Percentiles rank a stretch among this genome's conserved stretches.
Evolutionary conservation across 108 stramenopile species (phyloP).

Genomic region (Cyclotella sp.): DNA sequence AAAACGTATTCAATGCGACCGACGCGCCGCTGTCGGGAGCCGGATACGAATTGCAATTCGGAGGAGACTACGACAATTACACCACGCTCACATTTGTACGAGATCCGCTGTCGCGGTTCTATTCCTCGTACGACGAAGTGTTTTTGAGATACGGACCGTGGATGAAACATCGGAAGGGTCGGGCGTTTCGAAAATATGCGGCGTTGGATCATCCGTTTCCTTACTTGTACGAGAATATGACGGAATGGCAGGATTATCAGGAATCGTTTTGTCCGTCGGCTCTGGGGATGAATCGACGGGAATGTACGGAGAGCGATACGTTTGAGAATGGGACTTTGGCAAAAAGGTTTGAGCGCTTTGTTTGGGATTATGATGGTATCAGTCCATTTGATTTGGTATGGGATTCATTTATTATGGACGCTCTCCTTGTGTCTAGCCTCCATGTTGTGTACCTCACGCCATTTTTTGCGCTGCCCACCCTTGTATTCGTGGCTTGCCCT

Average conservation of each 20-base stretch:
- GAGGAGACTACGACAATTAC: slow-evolving; percentile 21
- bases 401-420: background rate
- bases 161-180: slow-evolving; percentile 1
- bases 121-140: slow-evolving; percentile 25
- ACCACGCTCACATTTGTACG: slow-evolving; percentile 16
- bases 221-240: slow-evolving; percentile 22
- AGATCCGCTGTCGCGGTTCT: slow-evolving; percentile 20
- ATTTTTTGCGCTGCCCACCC: background rate
- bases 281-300: background rate
- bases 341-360: slow-evolving; percentile 20
- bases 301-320: slow-evolving; percentile 6
- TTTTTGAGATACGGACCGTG: slow-evolving; percentile 27
- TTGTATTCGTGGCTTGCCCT: too few species aligned
- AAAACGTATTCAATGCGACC: slow-evolving; percentile 15
- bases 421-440: background rate
- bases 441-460: background rate
- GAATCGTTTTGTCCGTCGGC: slow-evolving; percentile 12
- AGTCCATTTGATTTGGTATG: slow-evolving; percentile 29
- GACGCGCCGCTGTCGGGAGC: background rate
- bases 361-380: slow-evolving; percentile 31
- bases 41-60: background rate
- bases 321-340: slow-evolving; percentile 29
- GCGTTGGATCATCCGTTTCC: slow-evolving; percentile 13
- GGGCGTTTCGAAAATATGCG: background rate
- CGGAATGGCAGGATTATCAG: slow-evolving; percentile 24